These are phyloP conservation scores for Chenopodium formosanum DNA, from an alignment of 148 eudicot genomes.

Conservation along the genomic window DNA sequence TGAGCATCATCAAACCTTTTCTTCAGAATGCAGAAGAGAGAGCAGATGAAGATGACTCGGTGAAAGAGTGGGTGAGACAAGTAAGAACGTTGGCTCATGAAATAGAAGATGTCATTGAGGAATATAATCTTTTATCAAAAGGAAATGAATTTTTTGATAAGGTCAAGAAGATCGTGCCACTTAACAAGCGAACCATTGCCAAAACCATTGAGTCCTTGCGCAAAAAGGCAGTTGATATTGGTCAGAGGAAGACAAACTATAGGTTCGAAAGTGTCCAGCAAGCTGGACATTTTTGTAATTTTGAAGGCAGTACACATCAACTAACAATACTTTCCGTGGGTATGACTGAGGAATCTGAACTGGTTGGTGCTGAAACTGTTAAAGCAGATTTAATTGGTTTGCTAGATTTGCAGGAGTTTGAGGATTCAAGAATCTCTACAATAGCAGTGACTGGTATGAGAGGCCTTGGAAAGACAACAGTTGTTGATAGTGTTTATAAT, in stretches of 20 bases:
- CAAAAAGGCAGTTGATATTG: background rate
- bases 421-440: background rate
- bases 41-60: background rate
- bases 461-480: slow-evolving; percentile 32
- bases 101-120: slow-evolving; percentile 29
- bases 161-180: background rate
- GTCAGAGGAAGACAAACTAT: background rate
- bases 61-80: slow-evolving; percentile 21
- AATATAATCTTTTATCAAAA: background rate
- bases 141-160: background rate
- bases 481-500: slow-evolving; percentile 19
- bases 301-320: no score
- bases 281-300: background rate
- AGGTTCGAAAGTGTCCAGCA: background rate
- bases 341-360: background rate
- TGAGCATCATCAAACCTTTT: background rate
- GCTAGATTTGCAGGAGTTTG: background rate
- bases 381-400: slow-evolving; percentile 14
- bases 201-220: slow-evolving; percentile 4
- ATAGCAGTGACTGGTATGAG: slow-evolving; percentile 31
- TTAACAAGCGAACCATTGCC: background rate
- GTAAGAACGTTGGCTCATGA: slow-evolving; percentile 26
- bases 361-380: background rate
- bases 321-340: background rate
- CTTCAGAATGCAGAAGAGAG: background rate